Percentiles rank a stretch among this genome's conserved stretches.
Evolutionary conservation across 2,329 filamentous ascomycete genomes (phyloP).

Genomic region (Diplocarpon rosae): DNA sequence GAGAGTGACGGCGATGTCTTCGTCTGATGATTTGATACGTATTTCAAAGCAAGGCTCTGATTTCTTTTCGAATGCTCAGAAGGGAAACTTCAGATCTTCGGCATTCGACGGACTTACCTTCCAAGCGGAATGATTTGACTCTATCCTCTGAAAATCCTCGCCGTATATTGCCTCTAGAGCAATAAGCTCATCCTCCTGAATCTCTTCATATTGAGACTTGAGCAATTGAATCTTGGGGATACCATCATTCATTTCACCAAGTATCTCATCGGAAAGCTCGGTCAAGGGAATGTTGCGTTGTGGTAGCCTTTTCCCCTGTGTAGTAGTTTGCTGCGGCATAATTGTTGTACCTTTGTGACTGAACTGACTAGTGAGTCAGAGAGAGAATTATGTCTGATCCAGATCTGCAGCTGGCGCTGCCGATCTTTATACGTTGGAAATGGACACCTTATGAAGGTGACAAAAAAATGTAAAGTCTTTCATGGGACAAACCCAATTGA

Average conservation of each 20-base stretch:
- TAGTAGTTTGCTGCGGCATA: conserved; percentile 25
- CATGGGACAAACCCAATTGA: not conserved
- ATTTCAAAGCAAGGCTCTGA: conserved; percentile 77
- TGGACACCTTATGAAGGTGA: conserved; percentile 11
- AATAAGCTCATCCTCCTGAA: conserved; percentile 79
- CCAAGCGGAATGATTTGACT: conserved; percentile 65
- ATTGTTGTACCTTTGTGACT: conserved; percentile 12
- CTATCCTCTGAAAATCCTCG: conserved; percentile 72
- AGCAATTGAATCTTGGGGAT: conserved; percentile 34
- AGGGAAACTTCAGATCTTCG: not conserved
- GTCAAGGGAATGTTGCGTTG: conserved; percentile 28
- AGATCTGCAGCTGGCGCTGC: conserved; percentile 24
- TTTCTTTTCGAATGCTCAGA: conserved; percentile 39
- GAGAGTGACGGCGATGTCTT: conserved; percentile 60
- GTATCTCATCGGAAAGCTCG: conserved; percentile 20
- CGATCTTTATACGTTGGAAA: conserved; percentile 20
- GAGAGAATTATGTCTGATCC: conserved; percentile 9
- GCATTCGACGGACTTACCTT: conserved; percentile 45
- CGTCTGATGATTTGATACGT: conserved; percentile 60
- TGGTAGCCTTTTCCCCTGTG: conserved; percentile 26
- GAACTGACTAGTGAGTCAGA: conserved; percentile 7
- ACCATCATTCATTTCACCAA: conserved; percentile 21
- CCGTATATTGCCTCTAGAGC: conserved; percentile 80
- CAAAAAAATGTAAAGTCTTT: not conserved
- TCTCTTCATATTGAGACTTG: conserved; percentile 63